Conservation (phyloP, 192 early-diverging fungal genomes). For the Dissophora globulifera region DNA sequence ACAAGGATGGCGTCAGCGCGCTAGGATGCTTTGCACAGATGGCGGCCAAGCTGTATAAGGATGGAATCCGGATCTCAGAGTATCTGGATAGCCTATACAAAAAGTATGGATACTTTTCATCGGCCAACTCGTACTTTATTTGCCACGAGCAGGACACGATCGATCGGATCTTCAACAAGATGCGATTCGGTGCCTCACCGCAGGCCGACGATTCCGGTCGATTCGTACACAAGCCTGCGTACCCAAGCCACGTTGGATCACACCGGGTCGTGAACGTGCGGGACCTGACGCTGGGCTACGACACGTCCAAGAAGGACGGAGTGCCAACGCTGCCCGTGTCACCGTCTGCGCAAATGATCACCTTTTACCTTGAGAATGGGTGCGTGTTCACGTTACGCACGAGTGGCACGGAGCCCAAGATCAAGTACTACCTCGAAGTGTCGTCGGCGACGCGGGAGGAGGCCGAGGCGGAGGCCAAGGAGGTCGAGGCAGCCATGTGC, state of each 20-base stretch:
- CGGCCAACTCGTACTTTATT: conserved; percentile 89
- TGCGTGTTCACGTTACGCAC: conserved; percentile 75
- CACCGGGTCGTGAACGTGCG: conserved; percentile 77
- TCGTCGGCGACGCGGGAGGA: conserved; percentile 59
- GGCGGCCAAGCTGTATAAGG: conserved; percentile 70
- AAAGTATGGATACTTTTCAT: conserved; percentile 87
- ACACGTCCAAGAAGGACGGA: conserved; percentile 71
- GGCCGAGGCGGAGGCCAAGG: conserved; percentile 61
- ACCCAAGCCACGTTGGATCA: conserved; percentile 77
- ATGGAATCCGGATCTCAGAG: conserved; percentile 67
- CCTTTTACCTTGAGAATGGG: conserved; percentile 79
- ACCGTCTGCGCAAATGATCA: conserved; percentile 88
- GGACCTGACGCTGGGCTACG: conserved; percentile 91
- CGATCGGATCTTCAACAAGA: conserved; percentile 78
- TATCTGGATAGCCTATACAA: conserved; percentile 81
- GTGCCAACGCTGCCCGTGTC: conserved; percentile 80
- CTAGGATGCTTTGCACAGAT: conserved; percentile 83
- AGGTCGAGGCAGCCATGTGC: conserved; percentile 63
- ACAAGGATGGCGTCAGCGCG: conserved; percentile 95
- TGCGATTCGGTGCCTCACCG: conserved; percentile 74
- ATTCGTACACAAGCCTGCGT: conserved; percentile 64
- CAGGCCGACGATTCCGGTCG: conserved; percentile 36
- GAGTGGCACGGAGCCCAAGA: conserved; percentile 91
- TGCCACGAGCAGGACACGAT: conserved; percentile 81
- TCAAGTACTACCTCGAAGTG: conserved; percentile 87